These are phyloP conservation scores for Sarocladium kiliense DNA, from an alignment of 2,329 filamentous ascomycete species.

Conservation along the genomic window DNA sequence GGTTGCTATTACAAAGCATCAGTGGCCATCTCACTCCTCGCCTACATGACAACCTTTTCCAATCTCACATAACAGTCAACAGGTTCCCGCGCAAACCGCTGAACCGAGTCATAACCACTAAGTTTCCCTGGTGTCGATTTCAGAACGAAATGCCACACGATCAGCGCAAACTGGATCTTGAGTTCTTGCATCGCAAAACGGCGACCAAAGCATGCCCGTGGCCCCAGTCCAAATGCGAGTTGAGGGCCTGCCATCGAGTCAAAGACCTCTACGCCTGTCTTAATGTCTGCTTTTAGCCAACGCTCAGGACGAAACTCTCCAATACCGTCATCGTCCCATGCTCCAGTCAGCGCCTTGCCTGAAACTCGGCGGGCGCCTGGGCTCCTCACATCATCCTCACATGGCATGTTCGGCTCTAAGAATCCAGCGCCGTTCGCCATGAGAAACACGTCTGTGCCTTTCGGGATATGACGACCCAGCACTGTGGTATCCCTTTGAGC, in stretches of 20 bases:
- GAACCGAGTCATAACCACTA: constrained; percentile 21
- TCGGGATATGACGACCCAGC: constrained; percentile 21
- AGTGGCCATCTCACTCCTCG: too few species aligned
- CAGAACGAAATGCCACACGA: constrained; percentile 12
- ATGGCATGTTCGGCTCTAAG: constrained; percentile 16
- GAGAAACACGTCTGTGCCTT: too few species aligned
- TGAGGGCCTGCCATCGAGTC: constrained; percentile 19
- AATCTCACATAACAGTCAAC: background rate
- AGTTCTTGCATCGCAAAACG: constrained; percentile 10
- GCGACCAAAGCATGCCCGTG: constrained; percentile 9
- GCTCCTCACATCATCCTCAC: constrained; percentile 13
- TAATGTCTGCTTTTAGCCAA: constrained; percentile 2
- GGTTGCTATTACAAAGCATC: too few species aligned
- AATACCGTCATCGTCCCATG: too few species aligned
- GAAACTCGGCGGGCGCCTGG: constrained; percentile 25
- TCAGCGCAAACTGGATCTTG: constrained; percentile 9
- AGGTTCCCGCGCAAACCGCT: constrained; percentile 26
- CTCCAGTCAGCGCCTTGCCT: constrained; percentile 19
- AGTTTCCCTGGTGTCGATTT: constrained; percentile 10
- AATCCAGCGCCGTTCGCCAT: constrained; percentile 18
- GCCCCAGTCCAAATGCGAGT: constrained; percentile 10
- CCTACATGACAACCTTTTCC: background rate
- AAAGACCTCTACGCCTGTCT: constrained; percentile 14
- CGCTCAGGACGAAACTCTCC: too few species aligned
- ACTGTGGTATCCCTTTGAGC: constrained; percentile 26